Evolutionary conservation across 169 alveolate species (phyloP).

Genomic region (Plasmodium coatneyi): DNA sequence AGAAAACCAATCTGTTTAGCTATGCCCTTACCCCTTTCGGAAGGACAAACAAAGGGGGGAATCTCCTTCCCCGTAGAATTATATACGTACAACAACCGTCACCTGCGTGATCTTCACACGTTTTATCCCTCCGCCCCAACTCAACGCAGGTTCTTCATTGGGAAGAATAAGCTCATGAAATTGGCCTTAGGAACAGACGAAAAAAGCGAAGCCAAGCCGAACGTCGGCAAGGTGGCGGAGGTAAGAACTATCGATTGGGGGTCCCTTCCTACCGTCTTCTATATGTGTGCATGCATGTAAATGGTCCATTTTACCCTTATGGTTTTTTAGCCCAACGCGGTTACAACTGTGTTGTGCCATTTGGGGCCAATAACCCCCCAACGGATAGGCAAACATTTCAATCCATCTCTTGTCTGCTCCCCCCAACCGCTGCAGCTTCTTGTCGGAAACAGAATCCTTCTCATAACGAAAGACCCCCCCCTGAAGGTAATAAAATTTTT

Average conservation of each 20-base stretch:
- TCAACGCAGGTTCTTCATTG: slow-evolving; percentile 41
- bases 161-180: slow-evolving; percentile 74
- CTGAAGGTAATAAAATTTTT: slow-evolving; percentile 69
- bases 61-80: neutral
- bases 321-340: neutral
- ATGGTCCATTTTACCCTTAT: neutral
- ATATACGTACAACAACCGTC: neutral
- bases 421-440: slow-evolving; percentile 16
- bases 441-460: slow-evolving; percentile 61
- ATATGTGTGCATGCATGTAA: neutral
- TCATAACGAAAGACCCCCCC: slow-evolving; percentile 62
- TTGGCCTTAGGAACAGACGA: slow-evolving; percentile 43
- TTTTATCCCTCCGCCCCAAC: neutral
- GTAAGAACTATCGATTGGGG: neutral
- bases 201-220: slow-evolving; percentile 50
- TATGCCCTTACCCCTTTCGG: neutral
- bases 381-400: neutral
- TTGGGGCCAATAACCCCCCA: neutral
- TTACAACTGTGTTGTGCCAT: neutral
- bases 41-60: neutral
- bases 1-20: neutral
- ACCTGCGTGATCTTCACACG: neutral
- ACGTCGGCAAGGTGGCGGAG: slow-evolving; percentile 48
- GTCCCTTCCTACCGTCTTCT: neutral
- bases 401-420: neutral